A percentile compares a stretch with the other conserved stretches of the same genome.
These are phyloP conservation scores for Aspergillus ustus DNA, from an alignment of 2,329 filamentous ascomycete species.

Conservation along the genomic window DNA sequence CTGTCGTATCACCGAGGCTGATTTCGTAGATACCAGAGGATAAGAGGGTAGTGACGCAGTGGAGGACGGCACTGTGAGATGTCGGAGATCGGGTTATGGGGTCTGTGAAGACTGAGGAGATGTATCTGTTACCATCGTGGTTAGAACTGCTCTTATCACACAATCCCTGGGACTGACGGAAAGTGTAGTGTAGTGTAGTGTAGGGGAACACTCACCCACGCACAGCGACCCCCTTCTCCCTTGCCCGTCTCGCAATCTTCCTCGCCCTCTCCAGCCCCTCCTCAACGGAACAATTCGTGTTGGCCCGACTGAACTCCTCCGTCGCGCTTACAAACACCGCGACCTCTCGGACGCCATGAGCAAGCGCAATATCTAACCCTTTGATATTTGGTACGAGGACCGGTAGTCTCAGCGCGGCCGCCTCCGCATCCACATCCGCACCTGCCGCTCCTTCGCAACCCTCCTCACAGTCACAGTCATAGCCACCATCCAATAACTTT, in stretches of 20 bases:
- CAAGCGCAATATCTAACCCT: slow-evolving; percentile 62
- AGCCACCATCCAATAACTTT: neutral
- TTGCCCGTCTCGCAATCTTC: slow-evolving; percentile 37
- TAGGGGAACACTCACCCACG: slow-evolving; percentile 32
- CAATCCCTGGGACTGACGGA: too few species aligned
- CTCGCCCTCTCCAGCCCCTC: slow-evolving; percentile 42
- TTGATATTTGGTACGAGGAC: slow-evolving; percentile 49
- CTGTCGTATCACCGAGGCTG: slow-evolving; percentile 85
- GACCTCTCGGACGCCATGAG: slow-evolving; percentile 42
- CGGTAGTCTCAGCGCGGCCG: slow-evolving; percentile 32
- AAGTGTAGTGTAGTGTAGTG: neutral
- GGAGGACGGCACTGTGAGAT: slow-evolving; percentile 55
- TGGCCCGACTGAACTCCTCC: slow-evolving; percentile 49
- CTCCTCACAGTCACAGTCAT: neutral
- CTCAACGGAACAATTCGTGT: slow-evolving; percentile 48
- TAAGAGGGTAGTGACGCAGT: slow-evolving; percentile 63
- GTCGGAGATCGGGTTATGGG: slow-evolving; percentile 57
- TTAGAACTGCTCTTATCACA: too few species aligned
- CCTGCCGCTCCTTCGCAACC: slow-evolving; percentile 23
- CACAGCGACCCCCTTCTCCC: slow-evolving; percentile 33
- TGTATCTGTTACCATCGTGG: slow-evolving; percentile 26
- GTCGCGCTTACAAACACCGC: slow-evolving; percentile 49
- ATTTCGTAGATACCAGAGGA: slow-evolving; percentile 92
- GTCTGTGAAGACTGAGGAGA: slow-evolving; percentile 50
- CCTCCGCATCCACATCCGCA: slow-evolving; percentile 25